phyloP scores from a whole-genome alignment of 2,329 filamentous ascomycete species.

The Monosporascus cannonballus region DNA sequence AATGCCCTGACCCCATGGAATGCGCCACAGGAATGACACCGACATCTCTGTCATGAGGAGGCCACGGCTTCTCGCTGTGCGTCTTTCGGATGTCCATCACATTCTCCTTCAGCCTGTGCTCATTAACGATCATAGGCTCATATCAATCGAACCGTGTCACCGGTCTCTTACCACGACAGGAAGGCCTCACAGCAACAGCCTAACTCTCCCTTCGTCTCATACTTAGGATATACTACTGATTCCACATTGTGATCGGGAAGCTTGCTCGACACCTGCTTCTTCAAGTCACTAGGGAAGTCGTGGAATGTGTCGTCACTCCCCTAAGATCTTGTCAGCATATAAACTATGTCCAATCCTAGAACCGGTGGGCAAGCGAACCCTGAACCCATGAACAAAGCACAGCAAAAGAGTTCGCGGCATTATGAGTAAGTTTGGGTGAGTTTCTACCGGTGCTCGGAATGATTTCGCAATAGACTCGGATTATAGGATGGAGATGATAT shows the following conservation, averaged over 20 bases:
- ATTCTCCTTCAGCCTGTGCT: constrained; percentile 64
- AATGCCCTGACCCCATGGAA: constrained; percentile 58
- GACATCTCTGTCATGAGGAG: constrained; percentile 74
- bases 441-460: not conserved
- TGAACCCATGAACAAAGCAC: constrained; percentile 73
- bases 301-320: constrained; percentile 65
- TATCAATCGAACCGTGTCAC: not conserved
- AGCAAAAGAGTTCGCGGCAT: constrained; percentile 56
- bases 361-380: constrained; percentile 33
- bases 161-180: constrained; percentile 36
- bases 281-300: constrained; percentile 58
- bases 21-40: constrained; percentile 76
- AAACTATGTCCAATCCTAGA: not conserved
- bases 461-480: not conserved
- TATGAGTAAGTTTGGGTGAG: not conserved
- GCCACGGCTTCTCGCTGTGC: constrained; percentile 63
- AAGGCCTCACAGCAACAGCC: constrained; percentile 39
- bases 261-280: constrained; percentile 49
- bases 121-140: not conserved
- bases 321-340: constrained; percentile 26
- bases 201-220: constrained; percentile 66
- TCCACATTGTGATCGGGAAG: constrained; percentile 56
- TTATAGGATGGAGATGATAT: not conserved
- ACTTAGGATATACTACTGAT: constrained; percentile 62
- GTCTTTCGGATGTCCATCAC: constrained; percentile 73